phyloP scores from a whole-genome alignment of 345 rosid genomes.

The Toxicodendron radicans region DNA sequence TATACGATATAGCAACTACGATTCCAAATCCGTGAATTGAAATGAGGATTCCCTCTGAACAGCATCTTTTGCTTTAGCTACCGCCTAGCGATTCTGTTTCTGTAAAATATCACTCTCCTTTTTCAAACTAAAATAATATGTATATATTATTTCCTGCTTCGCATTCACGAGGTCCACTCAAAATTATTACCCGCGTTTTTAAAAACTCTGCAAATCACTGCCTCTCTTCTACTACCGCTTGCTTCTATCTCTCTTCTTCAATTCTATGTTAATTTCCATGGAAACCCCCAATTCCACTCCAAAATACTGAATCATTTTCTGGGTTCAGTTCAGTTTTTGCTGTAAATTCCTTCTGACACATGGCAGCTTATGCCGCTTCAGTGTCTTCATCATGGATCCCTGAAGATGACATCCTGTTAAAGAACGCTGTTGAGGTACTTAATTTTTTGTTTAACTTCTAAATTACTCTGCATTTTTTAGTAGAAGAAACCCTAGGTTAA shows the following conservation, averaged over 20 bases:
- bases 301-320: neutral
- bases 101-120: neutral
- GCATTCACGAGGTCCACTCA: neutral
- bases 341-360: neutral
- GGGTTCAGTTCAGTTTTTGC: neutral
- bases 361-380: conserved; percentile 38
- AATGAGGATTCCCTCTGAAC: no score
- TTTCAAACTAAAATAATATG: neutral
- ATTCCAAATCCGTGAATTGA: no score
- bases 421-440: conserved; percentile 69
- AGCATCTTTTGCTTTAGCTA: no score
- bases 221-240: neutral
- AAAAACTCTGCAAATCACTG: neutral
- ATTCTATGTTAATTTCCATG: neutral
- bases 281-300: conserved; percentile 9
- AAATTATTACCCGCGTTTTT: conserved; percentile 19
- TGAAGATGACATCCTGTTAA: conserved; percentile 62
- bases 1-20: no score
- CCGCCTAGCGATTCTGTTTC: no score
- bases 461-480: neutral
- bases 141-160: neutral
- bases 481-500: conserved; percentile 10
- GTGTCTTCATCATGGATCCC: conserved; percentile 54
- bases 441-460: neutral
- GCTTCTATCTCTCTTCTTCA: neutral